Evolutionary conservation across 1,139 yeast species (phyloP).

Genomic region (Tardiomyces blankii): DNA sequence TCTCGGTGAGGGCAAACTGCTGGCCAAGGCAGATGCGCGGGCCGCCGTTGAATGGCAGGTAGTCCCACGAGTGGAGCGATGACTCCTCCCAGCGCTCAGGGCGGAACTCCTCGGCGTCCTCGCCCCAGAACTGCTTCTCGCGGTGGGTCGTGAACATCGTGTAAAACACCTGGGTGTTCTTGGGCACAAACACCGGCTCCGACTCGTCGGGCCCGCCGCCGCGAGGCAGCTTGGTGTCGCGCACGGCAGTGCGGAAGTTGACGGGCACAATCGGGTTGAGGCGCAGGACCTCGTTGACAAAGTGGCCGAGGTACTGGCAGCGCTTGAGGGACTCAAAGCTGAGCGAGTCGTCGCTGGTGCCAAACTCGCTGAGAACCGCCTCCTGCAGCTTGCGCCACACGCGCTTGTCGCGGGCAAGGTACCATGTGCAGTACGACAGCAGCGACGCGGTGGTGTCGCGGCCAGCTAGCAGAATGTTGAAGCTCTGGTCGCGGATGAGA

Average conservation of each 20-base stretch:
- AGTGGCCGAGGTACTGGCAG: conserved; percentile 36
- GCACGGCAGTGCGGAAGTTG: conserved; percentile 35
- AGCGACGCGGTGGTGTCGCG: conserved; percentile 44
- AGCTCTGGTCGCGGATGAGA: conserved; percentile 37
- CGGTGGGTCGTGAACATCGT: conserved; percentile 28
- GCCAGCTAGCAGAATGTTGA: conserved; percentile 42
- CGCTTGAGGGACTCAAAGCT: conserved; percentile 40
- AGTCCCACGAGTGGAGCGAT: conserved; percentile 16
- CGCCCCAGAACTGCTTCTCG: conserved; percentile 33
- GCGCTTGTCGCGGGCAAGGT: conserved; percentile 36
- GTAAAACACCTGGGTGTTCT: conserved; percentile 6
- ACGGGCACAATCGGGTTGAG: conserved; percentile 44
- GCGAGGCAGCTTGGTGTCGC: conserved; percentile 17
- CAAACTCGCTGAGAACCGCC: conserved; percentile 14
- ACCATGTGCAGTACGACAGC: conserved; percentile 34
- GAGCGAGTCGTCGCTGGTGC: conserved; percentile 10
- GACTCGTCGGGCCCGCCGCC: conserved; percentile 23
- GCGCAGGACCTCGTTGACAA: conserved; percentile 39
- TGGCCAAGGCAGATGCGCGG: conserved; percentile 49
- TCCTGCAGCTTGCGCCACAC: conserved; percentile 17
- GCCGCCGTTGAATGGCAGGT: conserved; percentile 39
- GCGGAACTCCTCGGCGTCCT: conserved; percentile 33
- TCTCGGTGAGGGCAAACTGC: conserved; percentile 46
- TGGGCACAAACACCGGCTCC: conserved; percentile 6
- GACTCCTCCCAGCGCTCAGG: conserved; percentile 39